Percentiles rank a stretch among this genome's conserved stretches.
Evolutionary conservation across 2,329 filamentous ascomycete species (phyloP).

Genomic region (Ophiocordyceps camponoti-saundersi): DNA sequence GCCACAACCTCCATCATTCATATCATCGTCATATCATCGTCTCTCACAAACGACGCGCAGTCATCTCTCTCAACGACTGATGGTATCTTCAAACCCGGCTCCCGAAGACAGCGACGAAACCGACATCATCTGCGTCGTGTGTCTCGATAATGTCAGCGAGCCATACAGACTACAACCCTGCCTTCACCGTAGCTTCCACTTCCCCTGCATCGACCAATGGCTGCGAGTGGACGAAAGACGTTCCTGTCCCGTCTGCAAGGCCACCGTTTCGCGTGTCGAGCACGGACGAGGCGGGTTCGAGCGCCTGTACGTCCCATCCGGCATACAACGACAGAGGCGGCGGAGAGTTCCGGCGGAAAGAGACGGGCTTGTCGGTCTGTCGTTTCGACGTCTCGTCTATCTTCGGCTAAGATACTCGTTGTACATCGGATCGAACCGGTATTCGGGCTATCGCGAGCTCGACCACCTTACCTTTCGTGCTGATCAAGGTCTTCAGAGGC

Average conservation of each 20-base stretch:
- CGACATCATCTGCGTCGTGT: slow-evolving; percentile 52
- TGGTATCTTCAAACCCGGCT: too few relatives aligned
- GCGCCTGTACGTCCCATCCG: slow-evolving; percentile 33
- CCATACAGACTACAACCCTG: slow-evolving; percentile 59
- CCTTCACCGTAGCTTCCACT: slow-evolving; percentile 69
- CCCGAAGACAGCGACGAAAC: neutral
- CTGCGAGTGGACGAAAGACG: slow-evolving; percentile 35
- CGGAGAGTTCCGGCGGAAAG: neutral
- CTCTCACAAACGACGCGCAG: too few relatives aligned
- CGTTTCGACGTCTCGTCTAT: slow-evolving; percentile 54
- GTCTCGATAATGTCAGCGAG: slow-evolving; percentile 60
- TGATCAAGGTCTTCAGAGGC: slow-evolving; percentile 52
- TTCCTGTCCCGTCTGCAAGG: slow-evolving; percentile 62
- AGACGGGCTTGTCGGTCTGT: slow-evolving; percentile 1
- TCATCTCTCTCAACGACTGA: too few relatives aligned
- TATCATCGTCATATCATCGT: too few relatives aligned
- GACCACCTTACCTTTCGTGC: slow-evolving; percentile 47
- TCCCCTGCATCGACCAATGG: slow-evolving; percentile 71
- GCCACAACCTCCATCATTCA: too few relatives aligned
- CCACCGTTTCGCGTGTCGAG: slow-evolving; percentile 37
- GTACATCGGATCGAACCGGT: slow-evolving; percentile 64
- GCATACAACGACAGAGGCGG: slow-evolving; percentile 8
- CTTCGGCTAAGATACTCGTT: slow-evolving; percentile 54
- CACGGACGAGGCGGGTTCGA: slow-evolving; percentile 39
- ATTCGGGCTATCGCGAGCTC: slow-evolving; percentile 61